A percentile compares a stretch with the other conserved stretches of the same genome.
phyloP scores from a whole-genome alignment of 2,329 filamentous ascomycete species.

The Dothistroma pini region DNA sequence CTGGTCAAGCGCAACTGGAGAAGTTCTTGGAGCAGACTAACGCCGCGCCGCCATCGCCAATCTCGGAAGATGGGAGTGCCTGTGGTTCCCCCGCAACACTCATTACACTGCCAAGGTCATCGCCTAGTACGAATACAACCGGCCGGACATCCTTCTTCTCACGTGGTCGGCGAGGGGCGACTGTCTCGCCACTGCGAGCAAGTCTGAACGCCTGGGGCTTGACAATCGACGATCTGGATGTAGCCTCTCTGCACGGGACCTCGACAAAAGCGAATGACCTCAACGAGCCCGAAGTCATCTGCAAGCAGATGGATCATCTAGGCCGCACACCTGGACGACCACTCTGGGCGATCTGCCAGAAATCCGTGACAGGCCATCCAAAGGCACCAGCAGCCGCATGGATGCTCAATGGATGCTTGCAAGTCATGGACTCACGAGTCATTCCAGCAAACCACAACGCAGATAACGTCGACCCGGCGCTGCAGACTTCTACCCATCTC shows the following conservation, averaged over 20 bases:
- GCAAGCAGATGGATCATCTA: slow-evolving; percentile 91
- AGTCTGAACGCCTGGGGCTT: slow-evolving; percentile 97
- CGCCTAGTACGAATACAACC: slow-evolving; percentile 60
- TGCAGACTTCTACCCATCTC: slow-evolving; percentile 97
- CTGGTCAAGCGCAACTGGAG: not conserved
- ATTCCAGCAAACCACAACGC: slow-evolving; percentile 98
- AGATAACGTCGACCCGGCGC: slow-evolving; percentile 91
- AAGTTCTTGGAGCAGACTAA: slow-evolving; percentile 63
- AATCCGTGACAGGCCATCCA: slow-evolving; percentile 96
- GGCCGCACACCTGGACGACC: slow-evolving; percentile 96
- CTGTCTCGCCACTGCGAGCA: slow-evolving; percentile 91
- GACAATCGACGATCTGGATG: slow-evolving; percentile 89
- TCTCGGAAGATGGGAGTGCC: not conserved
- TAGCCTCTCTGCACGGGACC: slow-evolving; percentile 98
- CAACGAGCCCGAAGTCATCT: slow-evolving; percentile 97
- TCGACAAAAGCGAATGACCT: slow-evolving; percentile 99
- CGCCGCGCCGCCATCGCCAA: slow-evolving; percentile 88
- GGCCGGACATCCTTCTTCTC: slow-evolving; percentile 87
- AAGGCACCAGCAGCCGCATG: slow-evolving; percentile 99
- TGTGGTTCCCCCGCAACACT: not conserved
- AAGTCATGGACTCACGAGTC: slow-evolving; percentile 88
- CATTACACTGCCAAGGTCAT: not conserved
- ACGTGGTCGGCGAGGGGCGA: slow-evolving; percentile 85
- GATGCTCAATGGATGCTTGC: slow-evolving; percentile 99
- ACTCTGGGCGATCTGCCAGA: slow-evolving; percentile 96